These are phyloP conservation scores for Chrysosporium keratinophilum DNA, from an alignment of 2,329 filamentous ascomycete species.

Conservation along the genomic window DNA sequence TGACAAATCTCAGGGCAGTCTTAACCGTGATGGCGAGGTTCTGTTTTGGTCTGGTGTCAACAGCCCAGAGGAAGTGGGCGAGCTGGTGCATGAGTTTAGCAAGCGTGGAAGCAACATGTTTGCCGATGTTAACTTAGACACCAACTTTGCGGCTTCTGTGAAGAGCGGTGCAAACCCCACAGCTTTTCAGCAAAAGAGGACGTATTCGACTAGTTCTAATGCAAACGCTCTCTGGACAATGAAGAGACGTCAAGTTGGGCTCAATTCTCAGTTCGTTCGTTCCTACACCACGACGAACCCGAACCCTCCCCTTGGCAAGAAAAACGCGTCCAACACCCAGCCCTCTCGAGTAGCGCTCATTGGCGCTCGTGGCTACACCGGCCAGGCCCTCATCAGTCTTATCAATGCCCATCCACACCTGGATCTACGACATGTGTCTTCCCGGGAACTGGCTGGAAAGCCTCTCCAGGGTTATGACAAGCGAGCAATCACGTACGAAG, in stretches of 20 bases:
- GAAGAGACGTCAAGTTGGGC: slow-evolving; percentile 21
- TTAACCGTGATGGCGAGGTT: slow-evolving; percentile 74
- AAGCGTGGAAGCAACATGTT: slow-evolving; percentile 69
- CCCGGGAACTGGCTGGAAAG: slow-evolving; percentile 79
- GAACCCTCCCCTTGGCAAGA: slow-evolving; percentile 79
- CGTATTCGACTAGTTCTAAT: slow-evolving; percentile 51
- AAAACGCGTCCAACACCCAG: slow-evolving; percentile 71
- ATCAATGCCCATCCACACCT: slow-evolving; percentile 81
- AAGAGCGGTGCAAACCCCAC: slow-evolving; percentile 47
- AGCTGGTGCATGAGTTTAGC: slow-evolving; percentile 76
- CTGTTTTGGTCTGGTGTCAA: slow-evolving; percentile 95
- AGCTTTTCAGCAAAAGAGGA: slow-evolving; percentile 50
- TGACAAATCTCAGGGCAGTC: slow-evolving; percentile 87
- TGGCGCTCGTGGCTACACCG: slow-evolving; percentile 86
- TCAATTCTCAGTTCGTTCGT: slow-evolving; percentile 27
- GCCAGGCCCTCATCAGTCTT: slow-evolving; percentile 77
- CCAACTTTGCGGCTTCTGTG: slow-evolving; percentile 60
- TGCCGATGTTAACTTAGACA: slow-evolving; percentile 77
- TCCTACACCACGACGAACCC: slow-evolving; percentile 44
- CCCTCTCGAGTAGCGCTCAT: slow-evolving; percentile 77
- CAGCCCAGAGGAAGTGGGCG: slow-evolving; percentile 66
- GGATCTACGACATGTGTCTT: slow-evolving; percentile 84
- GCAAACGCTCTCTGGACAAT: slow-evolving; percentile 31
- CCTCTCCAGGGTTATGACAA: slow-evolving; percentile 84
- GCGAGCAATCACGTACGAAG: slow-evolving; percentile 85